Evolutionary conservation across 352 stramenopile genomes (phyloP), one percentile per base, ranked within the genome.

Genomic region (Hyaloperonospora arabidopsidis): DNA sequence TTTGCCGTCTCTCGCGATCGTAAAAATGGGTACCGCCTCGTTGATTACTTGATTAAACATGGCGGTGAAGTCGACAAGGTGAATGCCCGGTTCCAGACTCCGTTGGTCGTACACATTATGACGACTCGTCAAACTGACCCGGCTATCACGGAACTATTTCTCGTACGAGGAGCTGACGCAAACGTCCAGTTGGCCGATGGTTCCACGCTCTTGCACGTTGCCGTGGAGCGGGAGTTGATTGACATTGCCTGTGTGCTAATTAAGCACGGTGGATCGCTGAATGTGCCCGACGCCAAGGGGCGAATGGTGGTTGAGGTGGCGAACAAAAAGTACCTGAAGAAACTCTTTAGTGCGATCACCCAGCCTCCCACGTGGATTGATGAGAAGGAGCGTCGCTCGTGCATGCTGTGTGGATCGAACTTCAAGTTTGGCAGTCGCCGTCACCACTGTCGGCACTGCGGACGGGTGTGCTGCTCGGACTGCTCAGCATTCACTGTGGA

Each of bases 371-470:
- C 73, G 28, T 91, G 84, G 79, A 86, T 89, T 61, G 74, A 88
- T 44, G 79, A 89, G 54, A 89, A 90, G 64, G 49, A 79, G 45
- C 84, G 79, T 19, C 63, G 68, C 15, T 58, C 52, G 22, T 95
- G 84, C 55, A 93, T 91, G 83, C 57, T 85, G 29, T 93, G 83
- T 45, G 56, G 23, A 44, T 76, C 70, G 8, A 65, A 56, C 28
- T 93, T 95, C 57, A 89, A 89, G 58, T 90, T 93, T 61, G 79
- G 77, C 47, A 84, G 65, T 38, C 76, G 83, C 13, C 80, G 79
- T 38, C 83, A 93, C 63, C 78, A 93, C 61, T 93, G 85, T 67
- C 80, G 80, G 18, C 83, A 95, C 71, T 95, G 84, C 35, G 83
- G 79, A 2, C 78, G 84, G 15, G 76, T 95, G 7, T 93, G 84